A percentile compares a stretch with the other conserved stretches of the same genome.
These are phyloP conservation scores for Trichoderma erinaceum DNA, from an alignment of 495 filamentous ascomycete species.

Conservation along the genomic window DNA sequence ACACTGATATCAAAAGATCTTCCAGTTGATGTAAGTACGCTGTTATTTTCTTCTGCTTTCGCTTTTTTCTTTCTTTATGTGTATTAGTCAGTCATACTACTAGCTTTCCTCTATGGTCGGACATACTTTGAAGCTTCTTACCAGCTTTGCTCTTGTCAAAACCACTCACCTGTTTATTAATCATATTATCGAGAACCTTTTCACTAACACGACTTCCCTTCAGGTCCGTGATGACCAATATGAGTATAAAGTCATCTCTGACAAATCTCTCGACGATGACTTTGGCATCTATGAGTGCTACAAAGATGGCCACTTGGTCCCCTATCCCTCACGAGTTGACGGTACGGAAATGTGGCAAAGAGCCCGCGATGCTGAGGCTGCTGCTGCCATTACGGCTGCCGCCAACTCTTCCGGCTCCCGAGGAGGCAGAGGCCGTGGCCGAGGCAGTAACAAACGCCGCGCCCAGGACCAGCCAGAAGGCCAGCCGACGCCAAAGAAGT, in stretches of 20 bases:
- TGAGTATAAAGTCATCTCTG: conserved; percentile 21
- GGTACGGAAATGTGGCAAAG: conserved; percentile 17
- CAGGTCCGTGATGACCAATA: conserved; percentile 28
- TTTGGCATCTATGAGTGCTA: conserved; percentile 25
- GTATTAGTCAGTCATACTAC: not conserved
- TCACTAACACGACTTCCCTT: not conserved
- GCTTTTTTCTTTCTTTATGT: not conserved
- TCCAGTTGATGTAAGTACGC: conserved; percentile 35
- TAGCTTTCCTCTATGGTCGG: not conserved
- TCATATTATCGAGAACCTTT: not conserved
- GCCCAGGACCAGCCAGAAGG: conserved; percentile 36
- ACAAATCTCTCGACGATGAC: conserved; percentile 29
- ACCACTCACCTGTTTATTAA: too few relatives aligned
- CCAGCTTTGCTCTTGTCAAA: too few relatives aligned
- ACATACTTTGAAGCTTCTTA: too few relatives aligned
- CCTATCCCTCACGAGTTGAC: conserved; percentile 27
- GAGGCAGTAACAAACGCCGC: conserved; percentile 32
- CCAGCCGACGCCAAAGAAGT: conserved; percentile 33
- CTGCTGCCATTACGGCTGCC: conserved; percentile 9
- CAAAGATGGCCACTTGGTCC: conserved; percentile 30
- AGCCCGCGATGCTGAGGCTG: conserved; percentile 16
- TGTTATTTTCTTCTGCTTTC: not conserved
- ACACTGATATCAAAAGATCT: conserved; percentile 31
- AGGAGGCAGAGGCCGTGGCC: conserved; percentile 20
- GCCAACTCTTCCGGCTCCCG: not conserved